These are phyloP conservation scores for Carex myosuroides DNA, from an alignment of 176 grass and related monocot genomes.

Conservation along the genomic window DNA sequence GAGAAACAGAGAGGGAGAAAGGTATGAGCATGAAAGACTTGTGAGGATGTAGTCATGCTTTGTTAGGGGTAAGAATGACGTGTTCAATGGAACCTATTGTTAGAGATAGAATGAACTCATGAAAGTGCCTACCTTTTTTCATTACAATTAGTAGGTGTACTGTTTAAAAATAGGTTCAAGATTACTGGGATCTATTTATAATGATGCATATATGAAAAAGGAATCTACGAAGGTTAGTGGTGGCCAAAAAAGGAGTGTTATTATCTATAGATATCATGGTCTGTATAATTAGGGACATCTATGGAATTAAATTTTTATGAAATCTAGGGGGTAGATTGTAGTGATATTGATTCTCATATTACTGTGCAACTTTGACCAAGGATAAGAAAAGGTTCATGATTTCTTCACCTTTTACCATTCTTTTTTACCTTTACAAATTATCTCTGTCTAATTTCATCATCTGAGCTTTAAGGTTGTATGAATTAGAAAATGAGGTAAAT, in stretches of 20 bases:
- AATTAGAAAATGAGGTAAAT: background rate
- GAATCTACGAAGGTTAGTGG: constrained; percentile 4
- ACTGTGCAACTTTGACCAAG: background rate
- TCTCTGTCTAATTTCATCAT: background rate
- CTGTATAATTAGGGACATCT: background rate
- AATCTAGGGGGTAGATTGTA: background rate
- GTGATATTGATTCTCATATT: background rate
- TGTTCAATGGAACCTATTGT: background rate
- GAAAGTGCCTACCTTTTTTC: background rate
- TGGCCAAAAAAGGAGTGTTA: background rate
- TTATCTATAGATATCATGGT: background rate
- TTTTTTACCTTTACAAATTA: background rate
- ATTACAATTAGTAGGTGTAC: background rate
- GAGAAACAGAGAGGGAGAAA: background rate
- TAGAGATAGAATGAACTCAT: background rate
- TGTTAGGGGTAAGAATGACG: background rate
- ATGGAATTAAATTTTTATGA: background rate
- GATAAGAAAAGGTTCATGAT: background rate
- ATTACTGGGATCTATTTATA: background rate
- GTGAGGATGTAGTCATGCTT: background rate
- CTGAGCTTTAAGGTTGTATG: background rate
- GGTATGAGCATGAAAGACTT: background rate
- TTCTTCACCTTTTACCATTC: background rate
- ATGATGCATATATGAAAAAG: background rate
- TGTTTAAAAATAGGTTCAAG: background rate